Evolutionary conservation across 257 asterid genomes (phyloP), one percentile per base, ranked within the genome.

Genomic region (Solanum medicagineum): DNA sequence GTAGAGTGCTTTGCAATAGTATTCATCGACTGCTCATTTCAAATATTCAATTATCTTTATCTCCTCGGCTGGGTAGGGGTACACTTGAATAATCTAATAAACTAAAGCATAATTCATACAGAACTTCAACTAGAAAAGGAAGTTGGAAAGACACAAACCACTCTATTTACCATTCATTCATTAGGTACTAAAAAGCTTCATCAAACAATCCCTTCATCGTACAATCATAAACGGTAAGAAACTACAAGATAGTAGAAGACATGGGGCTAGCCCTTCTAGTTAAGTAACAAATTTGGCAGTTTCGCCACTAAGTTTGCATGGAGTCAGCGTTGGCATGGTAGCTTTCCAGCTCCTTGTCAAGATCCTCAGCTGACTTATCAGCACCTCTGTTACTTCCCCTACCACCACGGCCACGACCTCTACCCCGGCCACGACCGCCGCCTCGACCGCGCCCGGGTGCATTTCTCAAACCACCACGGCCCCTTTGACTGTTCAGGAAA

Each of bases 261-360:
- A 36, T 36, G 6, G 42, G 42, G 42, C 42, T 36, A 36, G 42
- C 42, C 42, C 82, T 26, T 15, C 63, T 51, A 15, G 47, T 77
- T 49, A 51, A 74, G 60, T 22, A 73, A 7, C 80, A 45, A 47
- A 32, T 73, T 70, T 22, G 11, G 65, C 40, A 70, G 24, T 10
- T 45, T 0, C 6, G 29, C 57, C 57, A 80, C 79, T 73, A 94
- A 82, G 89, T 62, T 80, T 93, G 93, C 98, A 94, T 94, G 2
- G 96, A 93, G 13, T 93, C 97, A 1, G 97, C 90, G 3, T 94
- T 98, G 79, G 97, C 91, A 22, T 96, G 99, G 83, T 96, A 94
- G 83, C 80, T 92, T 29, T 96, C 98, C 56, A 96, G 91, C 88
- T 96, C 99, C 89, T 93, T 96, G 93, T 96, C 98, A 40, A 95